Evolutionary conservation across 1,284 basidiomycete species (phyloP).

Genomic region (Ganoderma resinaceum): DNA sequence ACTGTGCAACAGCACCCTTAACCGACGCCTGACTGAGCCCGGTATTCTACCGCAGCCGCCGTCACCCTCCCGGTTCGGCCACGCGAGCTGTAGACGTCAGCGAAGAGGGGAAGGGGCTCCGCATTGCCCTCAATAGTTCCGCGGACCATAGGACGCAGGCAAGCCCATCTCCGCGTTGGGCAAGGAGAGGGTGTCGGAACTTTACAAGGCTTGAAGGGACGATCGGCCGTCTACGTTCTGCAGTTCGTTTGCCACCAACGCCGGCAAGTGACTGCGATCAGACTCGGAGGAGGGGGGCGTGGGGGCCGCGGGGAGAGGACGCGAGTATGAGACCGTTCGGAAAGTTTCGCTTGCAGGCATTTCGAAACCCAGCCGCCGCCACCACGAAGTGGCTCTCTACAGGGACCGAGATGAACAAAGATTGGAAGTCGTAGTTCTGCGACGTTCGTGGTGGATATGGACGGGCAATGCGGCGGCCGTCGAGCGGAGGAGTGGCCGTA

Average conservation of each 20-base stretch:
- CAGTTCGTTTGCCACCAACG: neutral
- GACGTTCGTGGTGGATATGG: neutral
- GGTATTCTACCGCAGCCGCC: neutral
- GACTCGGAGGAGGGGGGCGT: neutral
- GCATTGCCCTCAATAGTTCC: neutral
- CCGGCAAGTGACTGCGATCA: neutral
- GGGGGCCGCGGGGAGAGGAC: neutral
- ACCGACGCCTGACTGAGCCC: neutral
- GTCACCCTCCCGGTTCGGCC: neutral
- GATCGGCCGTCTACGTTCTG: neutral
- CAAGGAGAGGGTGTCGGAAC: neutral
- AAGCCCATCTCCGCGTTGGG: neutral
- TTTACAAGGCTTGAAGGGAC: neutral
- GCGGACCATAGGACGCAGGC: neutral
- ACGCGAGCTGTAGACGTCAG: neutral
- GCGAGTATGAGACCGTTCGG: neutral
- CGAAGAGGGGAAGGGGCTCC: neutral
- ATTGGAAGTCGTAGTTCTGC: neutral
- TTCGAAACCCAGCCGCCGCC: neutral
- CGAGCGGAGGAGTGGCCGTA: slow-evolving; percentile 1
- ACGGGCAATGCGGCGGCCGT: neutral
- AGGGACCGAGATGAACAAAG: neutral
- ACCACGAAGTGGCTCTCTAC: neutral
- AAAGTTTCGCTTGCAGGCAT: neutral
- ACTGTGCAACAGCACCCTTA: slow-evolving; percentile 2